Base-by-base conservation (phyloP, 495 filamentous ascomycete species). In the Aspergillus sclerotiicarbonarius region DNA sequence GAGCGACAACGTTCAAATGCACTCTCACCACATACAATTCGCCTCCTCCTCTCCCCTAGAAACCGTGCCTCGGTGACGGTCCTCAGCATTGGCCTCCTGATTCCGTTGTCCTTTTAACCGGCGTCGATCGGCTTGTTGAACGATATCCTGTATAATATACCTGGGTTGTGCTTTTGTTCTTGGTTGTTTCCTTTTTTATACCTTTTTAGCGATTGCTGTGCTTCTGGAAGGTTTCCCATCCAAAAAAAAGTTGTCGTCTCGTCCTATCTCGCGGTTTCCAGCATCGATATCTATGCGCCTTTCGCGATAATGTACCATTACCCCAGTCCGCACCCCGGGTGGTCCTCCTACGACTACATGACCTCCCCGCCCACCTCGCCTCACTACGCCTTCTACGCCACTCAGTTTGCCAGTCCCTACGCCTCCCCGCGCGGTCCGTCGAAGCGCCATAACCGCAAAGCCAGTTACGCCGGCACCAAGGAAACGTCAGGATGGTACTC, bases 101-200 rank as follows among this genome's bases (percentile, higher is more conserved):
- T 60, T 62, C 63, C 51, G 52, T 66, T 62, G 56, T 63, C 60
- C 58, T 62, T 58, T 64, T 60, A 41, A 59, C 65, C 71, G 71
- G 72, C 72, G 72, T 77, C 72, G 59, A 67, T 70, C 69, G 66
- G 67, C 63, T 62, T 74, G 54, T 72, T 72, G 67, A 65, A 69
- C 70, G 72, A 77, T 78, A 78, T 74, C 75, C 74, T 78, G 76
- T 79, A 79, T 72, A 75, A 76, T 79, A 77, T 76, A 73, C 61
- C 64, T 61, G 68, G 71, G 66, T 71, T 68, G 58, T 60, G 46
- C 44, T 59, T 59, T 58, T 58, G 59, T 35, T 13, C 56, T 51
- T 62, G 59, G 64, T 59, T 53, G 49, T 64, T 63, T 59, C 61
- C 58, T 60, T 54, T 32, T 51, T 62, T 48, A 53, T 60, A 52